Evolutionary conservation across 164 flowering plant species (phyloP).

Genomic region (Umbilicus rupestris): DNA sequence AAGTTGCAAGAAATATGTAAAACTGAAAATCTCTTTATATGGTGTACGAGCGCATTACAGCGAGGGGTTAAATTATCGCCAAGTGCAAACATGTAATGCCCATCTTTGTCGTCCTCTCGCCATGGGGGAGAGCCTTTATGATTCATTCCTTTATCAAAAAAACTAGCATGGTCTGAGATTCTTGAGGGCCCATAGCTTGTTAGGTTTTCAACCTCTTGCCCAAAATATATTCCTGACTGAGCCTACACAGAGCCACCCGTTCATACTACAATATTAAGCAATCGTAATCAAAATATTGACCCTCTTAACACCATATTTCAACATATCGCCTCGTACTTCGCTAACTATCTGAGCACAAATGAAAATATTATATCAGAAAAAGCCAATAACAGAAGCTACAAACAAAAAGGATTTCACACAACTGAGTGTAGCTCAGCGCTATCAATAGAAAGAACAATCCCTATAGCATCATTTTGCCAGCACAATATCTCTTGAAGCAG

Average conservation of each 20-base stretch:
- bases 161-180: slow-evolving; percentile 25
- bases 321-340: not conserved
- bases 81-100: slow-evolving; percentile 39
- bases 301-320: slow-evolving; percentile 1
- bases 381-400: not conserved
- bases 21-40: slow-evolving; percentile 1
- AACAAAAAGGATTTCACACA: not conserved
- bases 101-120: slow-evolving; percentile 49
- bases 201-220: slow-evolving; percentile 37
- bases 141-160: slow-evolving; percentile 28
- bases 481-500: no score
- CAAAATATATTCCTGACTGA: slow-evolving; percentile 32
- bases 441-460: no score
- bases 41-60: slow-evolving; percentile 31
- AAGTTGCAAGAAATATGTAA: not conserved
- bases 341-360: not conserved
- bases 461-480: no score
- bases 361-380: not conserved
- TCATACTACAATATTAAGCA: slow-evolving; percentile 21
- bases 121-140: slow-evolving; percentile 42
- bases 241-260: slow-evolving; percentile 41
- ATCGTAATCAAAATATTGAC: slow-evolving; percentile 10
- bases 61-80: slow-evolving; percentile 44
- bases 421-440: not conserved
- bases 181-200: slow-evolving; percentile 34